Evolutionary conservation across 257 asterid genomes (phyloP), one percentile per base, ranked within the genome.

Genomic region (Linderniella brevidens): DNA sequence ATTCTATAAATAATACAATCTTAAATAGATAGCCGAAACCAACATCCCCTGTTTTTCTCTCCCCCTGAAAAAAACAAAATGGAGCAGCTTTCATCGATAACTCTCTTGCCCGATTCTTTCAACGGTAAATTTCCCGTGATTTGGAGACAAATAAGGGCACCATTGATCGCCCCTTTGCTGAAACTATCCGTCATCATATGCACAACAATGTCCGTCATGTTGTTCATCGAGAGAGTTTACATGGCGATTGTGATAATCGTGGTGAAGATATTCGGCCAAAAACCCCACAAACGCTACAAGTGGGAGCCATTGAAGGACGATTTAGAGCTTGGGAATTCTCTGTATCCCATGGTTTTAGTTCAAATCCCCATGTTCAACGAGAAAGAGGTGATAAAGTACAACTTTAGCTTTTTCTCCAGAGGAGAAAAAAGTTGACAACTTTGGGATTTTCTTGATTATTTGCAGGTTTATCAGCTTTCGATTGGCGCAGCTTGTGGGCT

Each of bases 331-430:
- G 98, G 92, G 0, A 74, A 76, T 68, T 70, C 80, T 13, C 67
- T 68, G 47, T 90, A 77, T 55, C 99, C 96, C 1, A 58, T 58
- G 73, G 84, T 90, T 58, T 94, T 90, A 54, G 94, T 90, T 48
- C 99, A 90, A 79, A 75, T 90, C 45, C 99, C 96, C 11, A 90
- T 90, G 99, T 90, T 49, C 76, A 90, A 90, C 19, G 98, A 85
- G 52, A 85, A 48, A 69, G 98, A 90, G 98, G 98, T 87, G 20
- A 13, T 13, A 12, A 41, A 7, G 14, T 0, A 17, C 20, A 32
- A 48, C 53, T 16, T 13, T 47, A 4, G 18, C 9, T 19, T 5
- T 5, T 3, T 13, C 40, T 41, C 20, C 25, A 53, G 54, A 53
- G 17, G 36, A 11, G 8, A 15, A 47, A 25, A 25, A 25, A 25